A percentile compares a stretch with the other conserved stretches of the same genome.
Evolutionary conservation across 257 asterid species (phyloP).

Genomic region (Anisodus tanguticus): DNA sequence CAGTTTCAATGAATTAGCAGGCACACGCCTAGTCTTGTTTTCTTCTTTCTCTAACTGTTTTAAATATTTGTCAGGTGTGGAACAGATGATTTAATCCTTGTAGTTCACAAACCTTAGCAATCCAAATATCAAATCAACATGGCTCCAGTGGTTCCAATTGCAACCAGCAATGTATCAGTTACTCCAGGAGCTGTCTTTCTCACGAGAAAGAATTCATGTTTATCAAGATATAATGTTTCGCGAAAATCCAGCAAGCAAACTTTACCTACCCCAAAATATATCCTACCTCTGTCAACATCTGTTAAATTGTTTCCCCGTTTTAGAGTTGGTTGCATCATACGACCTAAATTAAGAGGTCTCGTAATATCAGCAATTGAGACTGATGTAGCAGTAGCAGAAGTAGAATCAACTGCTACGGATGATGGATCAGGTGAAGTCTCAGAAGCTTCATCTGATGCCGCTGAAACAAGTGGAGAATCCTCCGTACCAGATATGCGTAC

Average conservation of each 20-base stretch:
- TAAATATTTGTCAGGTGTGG: slow-evolving; percentile 46
- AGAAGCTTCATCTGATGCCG: neutral
- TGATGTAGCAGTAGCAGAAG: slow-evolving; percentile 78
- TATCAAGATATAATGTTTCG: slow-evolving; percentile 53
- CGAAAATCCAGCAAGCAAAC: slow-evolving; percentile 50
- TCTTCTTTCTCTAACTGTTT: slow-evolving; percentile 15
- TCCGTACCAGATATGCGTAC: slow-evolving; percentile 49
- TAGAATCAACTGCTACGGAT: slow-evolving; percentile 48
- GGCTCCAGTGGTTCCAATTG: slow-evolving; percentile 63
- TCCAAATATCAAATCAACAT: slow-evolving; percentile 45
- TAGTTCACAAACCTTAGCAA: slow-evolving; percentile 36
- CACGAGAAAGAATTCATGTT: slow-evolving; percentile 45
- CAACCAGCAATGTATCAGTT: slow-evolving; percentile 49
- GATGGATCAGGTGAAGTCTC: slow-evolving; percentile 41
- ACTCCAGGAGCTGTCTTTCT: slow-evolving; percentile 48
- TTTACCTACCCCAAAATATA: slow-evolving; percentile 53
- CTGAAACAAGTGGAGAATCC: slow-evolving; percentile 40
- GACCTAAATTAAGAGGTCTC: slow-evolving; percentile 47
- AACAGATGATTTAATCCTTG: slow-evolving; percentile 40
- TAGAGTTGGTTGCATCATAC: slow-evolving; percentile 50
- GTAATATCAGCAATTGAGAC: slow-evolving; percentile 63
- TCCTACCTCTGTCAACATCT: slow-evolving; percentile 75
- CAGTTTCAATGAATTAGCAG: neutral
- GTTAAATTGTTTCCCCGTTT: slow-evolving; percentile 78
- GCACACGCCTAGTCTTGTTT: neutral